Evolutionary conservation across 371 early-diverging fungal genomes (phyloP), one percentile per base, ranked within the genome.

Genomic region (Catenaria anguillulae): DNA sequence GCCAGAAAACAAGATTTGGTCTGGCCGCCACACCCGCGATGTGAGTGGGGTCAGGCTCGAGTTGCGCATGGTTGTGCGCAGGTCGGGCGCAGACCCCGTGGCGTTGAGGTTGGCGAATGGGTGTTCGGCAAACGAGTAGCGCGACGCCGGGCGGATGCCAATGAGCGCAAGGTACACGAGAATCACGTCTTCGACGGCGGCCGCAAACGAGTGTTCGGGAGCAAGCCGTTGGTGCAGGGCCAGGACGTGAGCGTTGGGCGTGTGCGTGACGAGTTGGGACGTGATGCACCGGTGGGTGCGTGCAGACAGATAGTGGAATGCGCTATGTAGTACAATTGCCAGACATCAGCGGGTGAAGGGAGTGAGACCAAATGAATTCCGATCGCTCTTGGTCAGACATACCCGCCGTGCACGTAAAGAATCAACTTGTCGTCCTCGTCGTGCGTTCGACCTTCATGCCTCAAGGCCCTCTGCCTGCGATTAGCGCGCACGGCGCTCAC

Each of bases 251-350:
- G 40, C 31, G 23, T 31, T 21, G 34, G 36, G 40, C 35, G 56
- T 10, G 35, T 56, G n/a, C 6, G n/a, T 13, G 34, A 56, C 40
- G 34, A 40, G 19, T 31, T 23, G 24, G 5, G 48, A 48, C 36
- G 56, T 56, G 40, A 56, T 56, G n/a, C 36, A 56, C 23, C 56
- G 56, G 40, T 56, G 56, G 23, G 56, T 56, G n/a, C 56, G 56
- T 23, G n/a, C 40, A 5, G 56, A 56, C n/a, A 56, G 34, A 33
- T 31, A 56, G 56, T 56, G 56, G 56, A 56, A 56, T 12, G 56
- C 56, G 12, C 56, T 56, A 24, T 12, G n/a, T n/a, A 56, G 31
- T 48, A 1, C 2, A 10, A 40, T 48, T 19, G 48, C 24, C 12
- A n/a, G n/a, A 48, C n/a, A n/a, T n/a, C n/a, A n/a, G n/a, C n/a